Base-by-base conservation (phyloP, 2,329 filamentous ascomycete species). In the Phialophora tarda region DNA sequence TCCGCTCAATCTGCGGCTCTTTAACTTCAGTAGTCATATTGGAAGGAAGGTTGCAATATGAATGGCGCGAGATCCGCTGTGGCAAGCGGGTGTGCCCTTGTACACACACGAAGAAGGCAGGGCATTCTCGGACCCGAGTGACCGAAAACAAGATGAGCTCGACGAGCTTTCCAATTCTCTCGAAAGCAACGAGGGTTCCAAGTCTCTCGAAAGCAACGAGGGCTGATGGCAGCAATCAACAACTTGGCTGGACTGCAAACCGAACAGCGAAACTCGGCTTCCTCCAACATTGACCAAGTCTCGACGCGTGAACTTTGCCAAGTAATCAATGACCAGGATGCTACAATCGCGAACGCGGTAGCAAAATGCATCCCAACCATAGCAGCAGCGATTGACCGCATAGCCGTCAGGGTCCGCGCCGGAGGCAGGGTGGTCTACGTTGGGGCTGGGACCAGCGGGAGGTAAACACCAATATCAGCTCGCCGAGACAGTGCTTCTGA, bases 401-500 rank as follows among this genome's bases (percentile, higher is more conserved):
- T 79, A 21, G 69, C 74, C 11, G 69, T 68, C 2, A 74, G 76
- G 3, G 74, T 79, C 17, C 72, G 72, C n/a, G 58, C 54, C 12
- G 76, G 78, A 23, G 78, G 78, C 23, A 71, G 78, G 62, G 73
- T 79, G 44, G 56, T 77, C 7, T 79, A 79, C 67, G 77, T 79
- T n/a, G 79, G 80, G 10, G 80, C 80, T 2, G 79, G 80, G 14
- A 82, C 79, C 2, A 82, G 80, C 65, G 78, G 80, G 61, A 77
- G 80, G 77, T 80, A 34, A 57, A 10, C 34, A 32, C 17, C 30
- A 14, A 30, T 28, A 23, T 41, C 4, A 41, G 11, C n/a, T 8
- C 38, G 10, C 14, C 53, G 53, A 17, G 23, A 14, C 11, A 65
- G 69, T 72, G 50, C 12, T 34, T 51, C 14, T 11, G 28, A 21